Base-by-base conservation (phyloP, 148 eudicot genomes). In the Polygonum maritimum region DNA sequence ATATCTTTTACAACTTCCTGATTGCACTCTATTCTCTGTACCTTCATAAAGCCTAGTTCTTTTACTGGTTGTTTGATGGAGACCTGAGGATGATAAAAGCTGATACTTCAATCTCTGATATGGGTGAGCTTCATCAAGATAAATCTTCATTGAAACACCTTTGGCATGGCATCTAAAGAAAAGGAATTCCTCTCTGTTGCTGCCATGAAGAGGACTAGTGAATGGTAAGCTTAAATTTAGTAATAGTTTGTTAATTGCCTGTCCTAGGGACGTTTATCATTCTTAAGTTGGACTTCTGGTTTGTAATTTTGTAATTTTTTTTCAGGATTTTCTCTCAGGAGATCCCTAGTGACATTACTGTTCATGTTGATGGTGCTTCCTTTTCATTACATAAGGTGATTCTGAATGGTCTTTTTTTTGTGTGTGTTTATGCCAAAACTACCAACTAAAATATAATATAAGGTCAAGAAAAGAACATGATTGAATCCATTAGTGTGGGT, bases 291-390 rank as follows among this genome's bases (percentile, higher is more conserved):
- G 9, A 54, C 26, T 39, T 45, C 3, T 60, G 36, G 48, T 33
- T 48, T 31, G 33, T 75, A 21, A 38, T 40, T 51, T n/a, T 76
- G n/a, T n/a, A n/a, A n/a, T n/a, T 41, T 41, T 40, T 45, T 76
- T 78, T 18, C 96, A 95, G 97, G 98, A 89, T 92, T 77, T 84
- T 85, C 79, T 90, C 99, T 44, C 99, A 90, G 85, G 97, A 95
- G 76, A 81, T 95, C 76, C 91, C 94, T 0, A 90, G 96, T 80
- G 99, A 95, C 85, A 78, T 95, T 82, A 91, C 89, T 31, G 83
- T 92, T 79, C 80, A 60, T 67, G 92, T 83, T 51, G 94, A 85
- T 31, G 90, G 83, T 80, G 79, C 89, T 84, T 86, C 97, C 73
- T 95, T 95, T 84, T 80, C 92, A 22, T 81, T 95, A 84, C 99